These are phyloP conservation scores for Podila verticillata DNA, from an alignment of 192 early-diverging fungal species.

Conservation along the genomic window DNA sequence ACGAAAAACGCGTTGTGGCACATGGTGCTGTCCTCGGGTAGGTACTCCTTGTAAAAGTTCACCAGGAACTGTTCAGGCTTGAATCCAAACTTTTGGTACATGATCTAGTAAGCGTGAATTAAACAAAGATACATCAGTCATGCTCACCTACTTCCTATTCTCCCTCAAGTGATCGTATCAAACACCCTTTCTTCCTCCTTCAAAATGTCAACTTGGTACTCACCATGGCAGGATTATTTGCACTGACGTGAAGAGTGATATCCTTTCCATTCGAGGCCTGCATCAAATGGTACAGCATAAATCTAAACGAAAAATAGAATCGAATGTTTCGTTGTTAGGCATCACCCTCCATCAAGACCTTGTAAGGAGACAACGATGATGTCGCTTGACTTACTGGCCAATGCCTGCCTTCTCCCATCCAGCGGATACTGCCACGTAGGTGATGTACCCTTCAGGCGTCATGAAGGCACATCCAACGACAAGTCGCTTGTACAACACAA, in stretches of 20 bases:
- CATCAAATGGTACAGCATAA: conserved; percentile 88
- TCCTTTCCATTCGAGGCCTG: conserved; percentile 80
- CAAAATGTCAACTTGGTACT: neutral
- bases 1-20: conserved; percentile 93
- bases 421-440: conserved; percentile 84
- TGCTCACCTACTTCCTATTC: neutral
- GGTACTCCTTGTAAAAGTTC: conserved; percentile 91
- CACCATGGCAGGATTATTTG: conserved; percentile 92
- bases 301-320: conserved; percentile 52
- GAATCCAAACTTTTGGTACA: conserved; percentile 94
- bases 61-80: conserved; percentile 94
- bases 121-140: neutral
- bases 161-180: too few relatives aligned
- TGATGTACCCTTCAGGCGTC: conserved; percentile 91
- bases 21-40: conserved; percentile 73
- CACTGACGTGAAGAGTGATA: conserved; percentile 91
- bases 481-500: conserved; percentile 81
- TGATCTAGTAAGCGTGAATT: conserved; percentile 57
- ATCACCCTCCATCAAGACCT: neutral
- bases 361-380: neutral
- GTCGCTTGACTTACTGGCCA: conserved; percentile 64
- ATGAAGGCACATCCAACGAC: conserved; percentile 93
- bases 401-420: conserved; percentile 90
- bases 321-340: neutral
- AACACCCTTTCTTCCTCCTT: too few relatives aligned